Base-by-base conservation (phyloP, 2,329 filamentous ascomycete genomes). In the Bisporella sp. region DNA sequence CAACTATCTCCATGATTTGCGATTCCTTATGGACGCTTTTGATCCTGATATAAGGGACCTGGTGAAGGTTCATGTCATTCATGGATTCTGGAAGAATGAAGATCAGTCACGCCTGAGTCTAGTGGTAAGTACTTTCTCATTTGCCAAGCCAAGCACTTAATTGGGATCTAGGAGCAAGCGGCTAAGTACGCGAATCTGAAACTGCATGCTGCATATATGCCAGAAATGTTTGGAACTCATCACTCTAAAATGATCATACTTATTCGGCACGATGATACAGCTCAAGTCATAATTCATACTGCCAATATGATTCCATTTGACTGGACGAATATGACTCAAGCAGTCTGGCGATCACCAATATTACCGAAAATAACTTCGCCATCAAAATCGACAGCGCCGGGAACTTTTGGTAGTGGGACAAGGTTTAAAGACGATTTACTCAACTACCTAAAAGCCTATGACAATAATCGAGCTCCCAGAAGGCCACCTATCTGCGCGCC, bases 241-340 rank as follows among this genome's bases (percentile, higher is more conserved):
- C 89, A 84, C 59, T 75, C 62, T 1, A 62, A 63, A 68, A 93
- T 95, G 87, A 79, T 95, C 67, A 72, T 95, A n/a, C 68, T 95
- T 4, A 73, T 95, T 54, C 78, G 87, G 5, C 82, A 87, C 64
- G 89, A 95, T 63, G 81, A 85, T 54, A 79, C 76, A 0, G 87
- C 85, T 0, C 86, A 95, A 67, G 71, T 96, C 5, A 69, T 95
- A 50, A 90, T 96, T 31, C 88, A 95, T 59, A 96, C 90, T 0
- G 89, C 90, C 13, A 96, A 96, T 59, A 89, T 95, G 85, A 92
- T 95, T n/a, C 63, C 76, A 4, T 82, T 84, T 49, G 90, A 96
- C 65, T 96, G 90, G 90, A 78, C 74, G 1, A 93, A 93, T 59
- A 87, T 95, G 86, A 87, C 84, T 1, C 89, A 96, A 65, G 89